Conservation (phyloP, 495 filamentous ascomycete genomes). For the Daldinia loculata region DNA sequence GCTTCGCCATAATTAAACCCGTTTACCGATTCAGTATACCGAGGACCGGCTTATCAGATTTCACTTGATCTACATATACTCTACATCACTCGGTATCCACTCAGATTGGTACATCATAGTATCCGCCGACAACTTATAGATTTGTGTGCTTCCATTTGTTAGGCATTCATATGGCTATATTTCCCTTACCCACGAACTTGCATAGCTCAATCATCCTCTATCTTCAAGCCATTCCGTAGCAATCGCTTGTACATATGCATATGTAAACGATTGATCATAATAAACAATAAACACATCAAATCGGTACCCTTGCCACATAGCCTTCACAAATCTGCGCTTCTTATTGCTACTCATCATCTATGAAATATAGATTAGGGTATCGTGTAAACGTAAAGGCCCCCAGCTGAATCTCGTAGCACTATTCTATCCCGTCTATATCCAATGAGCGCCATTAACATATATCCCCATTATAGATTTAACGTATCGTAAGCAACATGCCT, state of each 20-base stretch:
- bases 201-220: neutral
- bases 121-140: neutral
- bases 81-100: neutral
- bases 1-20: neutral
- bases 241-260: conserved; percentile 1
- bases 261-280: conserved; percentile 27
- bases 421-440: conserved; percentile 33
- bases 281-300: conserved; percentile 7
- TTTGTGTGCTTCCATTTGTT: neutral
- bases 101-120: neutral
- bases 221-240: neutral
- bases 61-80: neutral
- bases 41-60: neutral
- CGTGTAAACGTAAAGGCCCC: conserved; percentile 31
- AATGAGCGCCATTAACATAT: conserved; percentile 26
- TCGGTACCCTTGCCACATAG: neutral
- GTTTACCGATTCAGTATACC: neutral
- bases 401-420: conserved; percentile 15
- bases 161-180: neutral
- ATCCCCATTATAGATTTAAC: conserved; percentile 23
- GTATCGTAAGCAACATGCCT: conserved; percentile 14
- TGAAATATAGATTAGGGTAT: conserved; percentile 37
- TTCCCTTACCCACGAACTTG: neutral
- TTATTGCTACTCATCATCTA: conserved; percentile 36
- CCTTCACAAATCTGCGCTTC: conserved; percentile 25